These are phyloP conservation scores for Udeniomyces megalosporus DNA, from an alignment of 768 basidiomycete species.

Conservation along the genomic window DNA sequence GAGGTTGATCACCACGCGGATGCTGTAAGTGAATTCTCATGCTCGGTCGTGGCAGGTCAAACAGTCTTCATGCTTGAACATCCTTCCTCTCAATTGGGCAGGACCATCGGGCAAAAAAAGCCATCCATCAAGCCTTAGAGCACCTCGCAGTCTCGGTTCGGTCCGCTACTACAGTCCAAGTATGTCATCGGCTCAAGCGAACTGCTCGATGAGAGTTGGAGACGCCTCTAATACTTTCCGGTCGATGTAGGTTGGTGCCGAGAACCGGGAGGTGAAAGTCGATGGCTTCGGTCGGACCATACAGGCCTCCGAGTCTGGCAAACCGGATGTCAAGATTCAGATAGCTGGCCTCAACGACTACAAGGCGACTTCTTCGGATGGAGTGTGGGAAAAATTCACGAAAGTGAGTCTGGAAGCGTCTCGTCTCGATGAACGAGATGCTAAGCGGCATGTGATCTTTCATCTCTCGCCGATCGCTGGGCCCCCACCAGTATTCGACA, in stretches of 20 bases:
- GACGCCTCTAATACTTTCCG: too few species aligned
- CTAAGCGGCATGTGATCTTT: background rate
- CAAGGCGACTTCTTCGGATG: slow-evolving; percentile 36
- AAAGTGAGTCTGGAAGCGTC: background rate
- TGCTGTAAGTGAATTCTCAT: too few species aligned
- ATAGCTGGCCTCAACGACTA: slow-evolving; percentile 61
- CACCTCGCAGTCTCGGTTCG: background rate
- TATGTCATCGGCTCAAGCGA: background rate
- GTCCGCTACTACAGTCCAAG: background rate
- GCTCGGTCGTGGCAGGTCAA: too few species aligned
- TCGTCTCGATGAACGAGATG: background rate
- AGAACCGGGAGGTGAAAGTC: too few species aligned
- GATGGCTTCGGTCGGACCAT: too few species aligned
- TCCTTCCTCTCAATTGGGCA: too few species aligned
- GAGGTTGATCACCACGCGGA: slow-evolving; percentile 32
- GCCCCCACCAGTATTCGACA: slow-evolving; percentile 62
- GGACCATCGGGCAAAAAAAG: background rate
- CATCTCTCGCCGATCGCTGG: slow-evolving; percentile 35
- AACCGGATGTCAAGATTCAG: slow-evolving; percentile 42
- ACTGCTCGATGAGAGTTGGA: too few species aligned
- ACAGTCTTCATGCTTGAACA: too few species aligned
- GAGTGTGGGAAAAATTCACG: slow-evolving; percentile 15
- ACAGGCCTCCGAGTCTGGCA: too few species aligned
- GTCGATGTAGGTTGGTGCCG: too few species aligned
- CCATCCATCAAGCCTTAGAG: background rate